These are phyloP conservation scores for Fonsecaea monophora DNA, from an alignment of 2,329 filamentous ascomycete genomes.

Conservation along the genomic window DNA sequence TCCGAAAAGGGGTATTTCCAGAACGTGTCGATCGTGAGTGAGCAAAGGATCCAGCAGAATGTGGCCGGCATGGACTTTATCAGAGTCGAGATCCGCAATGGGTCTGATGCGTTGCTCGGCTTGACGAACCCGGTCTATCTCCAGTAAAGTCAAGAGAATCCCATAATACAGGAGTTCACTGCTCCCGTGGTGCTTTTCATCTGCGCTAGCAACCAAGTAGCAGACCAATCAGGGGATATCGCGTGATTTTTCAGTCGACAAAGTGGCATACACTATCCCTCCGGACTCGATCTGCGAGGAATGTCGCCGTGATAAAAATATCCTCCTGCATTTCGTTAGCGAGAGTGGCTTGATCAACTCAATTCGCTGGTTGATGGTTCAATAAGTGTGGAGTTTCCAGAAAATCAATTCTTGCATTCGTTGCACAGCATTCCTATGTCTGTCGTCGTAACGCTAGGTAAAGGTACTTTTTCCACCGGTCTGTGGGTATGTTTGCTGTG, in stretches of 20 bases:
- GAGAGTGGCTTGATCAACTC: neutral
- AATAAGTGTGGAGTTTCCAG: neutral
- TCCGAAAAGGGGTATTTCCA: conserved; percentile 33
- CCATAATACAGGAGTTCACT: too few relatives aligned
- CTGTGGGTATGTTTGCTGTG: neutral
- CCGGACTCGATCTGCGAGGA: neutral
- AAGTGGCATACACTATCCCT: neutral
- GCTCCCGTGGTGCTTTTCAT: neutral
- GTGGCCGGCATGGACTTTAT: conserved; percentile 26
- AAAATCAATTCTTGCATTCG: conserved; percentile 6
- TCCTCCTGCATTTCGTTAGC: neutral
- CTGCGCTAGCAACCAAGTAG: neutral
- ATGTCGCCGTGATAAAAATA: conserved; percentile 6
- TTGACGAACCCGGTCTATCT: conserved; percentile 36
- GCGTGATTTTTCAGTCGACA: neutral
- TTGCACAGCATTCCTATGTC: neutral
- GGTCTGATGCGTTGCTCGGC: conserved; percentile 28
- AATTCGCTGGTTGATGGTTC: neutral
- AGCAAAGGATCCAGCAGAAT: conserved; percentile 7
- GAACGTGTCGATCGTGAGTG: conserved; percentile 29
- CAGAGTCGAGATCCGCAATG: conserved; percentile 34
- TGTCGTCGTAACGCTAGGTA: neutral
- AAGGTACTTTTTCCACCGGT: neutral
- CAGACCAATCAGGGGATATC: neutral
- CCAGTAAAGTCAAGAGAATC: neutral